A percentile compares a stretch with the other conserved stretches of the same genome.
Evolutionary conservation across 2,329 filamentous ascomycete genomes (phyloP).

Genomic region (Aspergillus intermedius): DNA sequence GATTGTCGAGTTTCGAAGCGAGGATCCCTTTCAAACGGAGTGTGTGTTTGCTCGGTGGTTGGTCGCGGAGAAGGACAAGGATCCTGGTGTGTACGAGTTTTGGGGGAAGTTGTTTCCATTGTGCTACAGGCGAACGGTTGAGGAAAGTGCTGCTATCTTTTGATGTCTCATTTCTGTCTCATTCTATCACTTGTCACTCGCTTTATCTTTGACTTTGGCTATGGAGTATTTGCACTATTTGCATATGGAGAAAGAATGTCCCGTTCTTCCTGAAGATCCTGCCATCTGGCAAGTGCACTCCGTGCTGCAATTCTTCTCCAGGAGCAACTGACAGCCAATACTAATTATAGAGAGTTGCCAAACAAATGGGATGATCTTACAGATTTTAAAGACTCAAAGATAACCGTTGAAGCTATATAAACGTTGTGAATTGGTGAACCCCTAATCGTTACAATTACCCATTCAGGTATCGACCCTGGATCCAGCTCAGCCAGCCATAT

Average conservation of each 20-base stretch:
- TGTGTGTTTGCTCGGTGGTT: conserved; percentile 27
- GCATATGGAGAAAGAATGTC: background rate
- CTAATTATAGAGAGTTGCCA: no score
- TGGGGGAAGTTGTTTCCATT: conserved; percentile 29
- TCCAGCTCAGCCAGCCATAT: no score
- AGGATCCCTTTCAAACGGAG: conserved; percentile 23
- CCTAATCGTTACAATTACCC: no score
- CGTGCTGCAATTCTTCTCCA: background rate
- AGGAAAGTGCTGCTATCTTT: conserved; percentile 21
- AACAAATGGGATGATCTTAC: no score
- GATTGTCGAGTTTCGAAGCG: conserved; percentile 26
- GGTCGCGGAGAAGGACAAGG: conserved; percentile 17
- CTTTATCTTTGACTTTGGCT: no score
- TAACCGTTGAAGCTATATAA: no score
- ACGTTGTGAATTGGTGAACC: no score
- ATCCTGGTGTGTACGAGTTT: conserved; percentile 20
- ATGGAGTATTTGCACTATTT: background rate
- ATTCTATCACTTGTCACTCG: background rate
- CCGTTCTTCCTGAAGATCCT: background rate
- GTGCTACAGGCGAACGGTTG: conserved; percentile 25
- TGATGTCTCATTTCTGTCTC: conserved; percentile 5
- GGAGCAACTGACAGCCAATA: background rate
- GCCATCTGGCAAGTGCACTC: background rate
- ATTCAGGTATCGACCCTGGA: no score
- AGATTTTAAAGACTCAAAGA: no score